Base-by-base conservation (phyloP, 768 basidiomycete genomes). In the Asterophora parasitica region DNA sequence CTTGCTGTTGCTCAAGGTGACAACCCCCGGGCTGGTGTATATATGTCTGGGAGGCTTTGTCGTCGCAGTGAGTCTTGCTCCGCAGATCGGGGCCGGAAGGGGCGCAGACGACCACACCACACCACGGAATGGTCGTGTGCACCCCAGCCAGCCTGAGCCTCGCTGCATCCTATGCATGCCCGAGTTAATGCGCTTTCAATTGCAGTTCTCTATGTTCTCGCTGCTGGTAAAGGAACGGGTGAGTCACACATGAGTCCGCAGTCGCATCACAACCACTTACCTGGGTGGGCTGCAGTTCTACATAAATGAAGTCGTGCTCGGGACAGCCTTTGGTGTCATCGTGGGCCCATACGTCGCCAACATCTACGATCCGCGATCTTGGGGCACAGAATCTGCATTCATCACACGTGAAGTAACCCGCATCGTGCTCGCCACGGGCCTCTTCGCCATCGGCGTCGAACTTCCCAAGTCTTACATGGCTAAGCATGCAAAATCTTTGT, bases 371-470 rank as follows among this genome's bases (percentile, higher is more conserved):
- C 93, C 92, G 5, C 75, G 85, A 3, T 71, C 73, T 2, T 96
- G 92, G 92, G 77, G 76, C 16, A 26, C 35, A 7, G 31, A 48
- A 2, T 42, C 53, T 12, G 52, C 34, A 4, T 47, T 69, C 3
- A 79, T 99, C 49, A 97, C 94, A 1, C 75, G 91, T 15, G 60
- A 61, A 44, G 39, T 59, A 13, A 54, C 41, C n/a, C 56, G 56
- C 8, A 49, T 61, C 16, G 88, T 96, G 42, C 86, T 99, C 37
- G 94, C 86, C 3, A 85, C 88, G 1, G 90, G 92, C 20, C 79
- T 98, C 1, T 99, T 99, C 58, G 89, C 94, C 6, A 91, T 97
- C 27, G 95, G 95, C 2, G 91, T 95, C 19, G 94, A 99, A 63
- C 73, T 98, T 28, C 94, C 95, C 0, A 73, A 79, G 47, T 78